Evolutionary conservation across 192 early-diverging fungal species (phyloP).

Genomic region (Chytriomyces sp.): DNA sequence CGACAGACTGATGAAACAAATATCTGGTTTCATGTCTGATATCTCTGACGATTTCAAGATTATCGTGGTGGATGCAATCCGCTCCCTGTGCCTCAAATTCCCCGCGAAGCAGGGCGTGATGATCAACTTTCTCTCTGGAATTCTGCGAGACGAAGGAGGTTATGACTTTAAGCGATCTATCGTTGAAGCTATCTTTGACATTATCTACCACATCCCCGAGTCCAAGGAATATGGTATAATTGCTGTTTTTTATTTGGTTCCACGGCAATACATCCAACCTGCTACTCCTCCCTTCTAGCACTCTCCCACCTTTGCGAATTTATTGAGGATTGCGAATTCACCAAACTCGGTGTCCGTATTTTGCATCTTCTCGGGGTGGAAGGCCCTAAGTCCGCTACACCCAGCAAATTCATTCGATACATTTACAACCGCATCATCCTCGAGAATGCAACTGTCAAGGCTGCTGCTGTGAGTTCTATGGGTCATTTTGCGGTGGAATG

Average conservation of each 20-base stretch:
- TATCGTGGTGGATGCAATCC: slow-evolving; percentile 95
- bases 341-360: slow-evolving; percentile 95
- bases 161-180: slow-evolving; percentile 96
- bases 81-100: slow-evolving; percentile 94
- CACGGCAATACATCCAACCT: not conserved
- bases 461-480: slow-evolving; percentile 91
- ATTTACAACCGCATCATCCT: slow-evolving; percentile 99
- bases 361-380: slow-evolving; percentile 92
- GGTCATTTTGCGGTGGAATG: slow-evolving; percentile 88
- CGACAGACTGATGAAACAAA: slow-evolving; percentile 99
- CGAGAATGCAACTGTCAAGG: slow-evolving; percentile 93
- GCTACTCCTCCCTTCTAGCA: slow-evolving; percentile 49
- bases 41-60: slow-evolving; percentile 99
- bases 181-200: slow-evolving; percentile 96
- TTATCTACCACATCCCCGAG: slow-evolving; percentile 92
- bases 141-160: slow-evolving; percentile 95
- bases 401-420: slow-evolving; percentile 97
- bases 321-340: slow-evolving; percentile 99
- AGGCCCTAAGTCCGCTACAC: slow-evolving; percentile 85
- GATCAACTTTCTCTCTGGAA: slow-evolving; percentile 87
- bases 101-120: slow-evolving; percentile 91
- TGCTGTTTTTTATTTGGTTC: not conserved
- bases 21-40: slow-evolving; percentile 95
- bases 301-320: slow-evolving; percentile 97
- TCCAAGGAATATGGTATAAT: slow-evolving; percentile 81